A percentile compares a stretch with the other conserved stretches of the same genome.
These are phyloP conservation scores for Coemansia sp. DNA, from an alignment of 192 early-diverging fungal genomes.

Conservation along the genomic window DNA sequence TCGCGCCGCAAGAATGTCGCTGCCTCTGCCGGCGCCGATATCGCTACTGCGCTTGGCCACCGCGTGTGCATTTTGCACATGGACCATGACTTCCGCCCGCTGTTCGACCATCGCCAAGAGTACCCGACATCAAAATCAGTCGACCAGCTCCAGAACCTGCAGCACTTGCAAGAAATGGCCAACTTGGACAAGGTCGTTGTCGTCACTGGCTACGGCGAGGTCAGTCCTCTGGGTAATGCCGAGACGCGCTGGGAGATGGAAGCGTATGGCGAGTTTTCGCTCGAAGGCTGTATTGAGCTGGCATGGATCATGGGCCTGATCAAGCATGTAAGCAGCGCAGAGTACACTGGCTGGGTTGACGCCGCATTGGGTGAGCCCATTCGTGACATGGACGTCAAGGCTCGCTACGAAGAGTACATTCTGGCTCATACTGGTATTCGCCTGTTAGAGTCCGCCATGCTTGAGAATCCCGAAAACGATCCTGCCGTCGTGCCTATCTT, in stretches of 20 bases:
- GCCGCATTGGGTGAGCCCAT: conserved; percentile 72
- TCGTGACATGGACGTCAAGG: conserved; percentile 81
- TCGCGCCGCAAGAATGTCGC: conserved; percentile 8
- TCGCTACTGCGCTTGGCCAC: conserved; percentile 9
- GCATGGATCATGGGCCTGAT: conserved; percentile 98
- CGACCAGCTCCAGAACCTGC: conserved; percentile 64
- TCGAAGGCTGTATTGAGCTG: conserved; percentile 84
- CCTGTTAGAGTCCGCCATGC: conserved; percentile 33
- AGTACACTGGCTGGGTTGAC: conserved; percentile 81
- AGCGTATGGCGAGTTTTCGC: conserved; percentile 64
- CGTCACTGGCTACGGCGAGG: conserved; percentile 90
- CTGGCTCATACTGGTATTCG: conserved; percentile 82
- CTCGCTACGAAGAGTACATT: conserved; percentile 89
- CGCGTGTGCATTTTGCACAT: conserved; percentile 8
- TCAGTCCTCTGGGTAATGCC: conserved; percentile 87
- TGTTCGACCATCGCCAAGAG: conserved; percentile 83
- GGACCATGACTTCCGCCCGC: conserved; percentile 55
- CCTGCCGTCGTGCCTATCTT: conserved; percentile 81
- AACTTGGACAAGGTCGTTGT: conserved; percentile 93
- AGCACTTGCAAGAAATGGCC: conserved; percentile 66
- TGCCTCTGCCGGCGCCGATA: conserved; percentile 18
- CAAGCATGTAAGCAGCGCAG: conserved; percentile 67
- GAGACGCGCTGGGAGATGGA: conserved; percentile 99
- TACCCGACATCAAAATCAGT: conserved; percentile 69
- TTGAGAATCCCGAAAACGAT: conserved; percentile 75